Evolutionary conservation across 2,329 filamentous ascomycete genomes (phyloP).

Genomic region (Paecilomyces dactylethromorphus): DNA sequence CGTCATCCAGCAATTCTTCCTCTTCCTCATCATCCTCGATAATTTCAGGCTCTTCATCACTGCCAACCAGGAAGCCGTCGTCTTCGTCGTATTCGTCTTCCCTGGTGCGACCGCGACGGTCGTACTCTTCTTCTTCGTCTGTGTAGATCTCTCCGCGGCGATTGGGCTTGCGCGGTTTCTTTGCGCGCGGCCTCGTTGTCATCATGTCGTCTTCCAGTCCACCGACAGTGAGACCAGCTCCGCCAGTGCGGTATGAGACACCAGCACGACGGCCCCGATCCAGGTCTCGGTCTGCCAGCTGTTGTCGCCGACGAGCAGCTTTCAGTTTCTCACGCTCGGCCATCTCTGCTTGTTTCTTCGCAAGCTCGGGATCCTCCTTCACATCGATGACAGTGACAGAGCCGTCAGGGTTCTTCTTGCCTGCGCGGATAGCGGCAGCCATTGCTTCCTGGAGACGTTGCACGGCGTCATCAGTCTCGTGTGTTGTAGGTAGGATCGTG

Average conservation of each 20-base stretch:
- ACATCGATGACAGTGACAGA: constrained; percentile 53
- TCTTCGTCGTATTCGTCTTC: constrained; percentile 79
- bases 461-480: constrained; percentile 54
- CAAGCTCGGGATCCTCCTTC: constrained; percentile 57
- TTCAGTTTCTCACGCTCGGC: constrained; percentile 54
- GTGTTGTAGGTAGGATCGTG: constrained; percentile 49
- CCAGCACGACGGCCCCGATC: constrained; percentile 47
- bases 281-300: constrained; percentile 49
- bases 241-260: constrained; percentile 37
- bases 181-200: constrained; percentile 33
- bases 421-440: constrained; percentile 48
- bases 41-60: constrained; percentile 43
- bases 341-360: constrained; percentile 52
- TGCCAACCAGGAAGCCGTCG: constrained; percentile 64
- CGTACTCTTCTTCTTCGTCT: constrained; percentile 44
- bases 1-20: constrained; percentile 36
- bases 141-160: constrained; percentile 43
- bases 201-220: constrained; percentile 53
- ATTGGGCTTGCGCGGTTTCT: constrained; percentile 33
- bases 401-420: constrained; percentile 44
- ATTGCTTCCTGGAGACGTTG: constrained; percentile 56
- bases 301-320: constrained; percentile 48
- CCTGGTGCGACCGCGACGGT: constrained; percentile 45
- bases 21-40: constrained; percentile 39
- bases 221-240: constrained; percentile 47